A percentile compares a stretch with the other conserved stretches of the same genome.
Conservation (phyloP, 495 filamentous ascomycete genomes). For the Aspergillus biplanus region DNA sequence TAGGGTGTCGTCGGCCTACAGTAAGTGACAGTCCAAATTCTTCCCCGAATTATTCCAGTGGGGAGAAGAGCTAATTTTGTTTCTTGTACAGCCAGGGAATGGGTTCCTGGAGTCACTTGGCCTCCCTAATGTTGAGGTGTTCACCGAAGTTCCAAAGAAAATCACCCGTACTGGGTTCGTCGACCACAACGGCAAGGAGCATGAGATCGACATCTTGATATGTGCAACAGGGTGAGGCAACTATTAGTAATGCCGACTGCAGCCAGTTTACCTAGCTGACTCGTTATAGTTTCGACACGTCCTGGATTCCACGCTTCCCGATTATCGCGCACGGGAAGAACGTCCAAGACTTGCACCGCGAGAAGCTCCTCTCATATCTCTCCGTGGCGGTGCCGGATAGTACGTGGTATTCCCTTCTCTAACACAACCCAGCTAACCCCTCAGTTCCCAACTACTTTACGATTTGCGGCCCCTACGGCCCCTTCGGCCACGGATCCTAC, state of each 20-base stretch:
- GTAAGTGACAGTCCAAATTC: background rate
- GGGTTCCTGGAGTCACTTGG: constrained; percentile 3
- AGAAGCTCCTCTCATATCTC: background rate
- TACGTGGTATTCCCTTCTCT: background rate
- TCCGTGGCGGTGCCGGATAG: background rate
- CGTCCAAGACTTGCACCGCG: background rate
- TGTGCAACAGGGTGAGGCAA: background rate
- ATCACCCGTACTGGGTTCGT: background rate
- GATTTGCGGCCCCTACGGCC: background rate
- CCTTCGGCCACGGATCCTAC: background rate
- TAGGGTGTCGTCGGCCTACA: constrained; percentile 5
- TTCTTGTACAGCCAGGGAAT: background rate
- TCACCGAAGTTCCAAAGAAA: background rate
- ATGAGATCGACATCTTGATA: background rate
- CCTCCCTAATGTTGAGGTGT: background rate
- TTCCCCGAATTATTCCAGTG: too few relatives aligned
- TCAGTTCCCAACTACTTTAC: background rate
- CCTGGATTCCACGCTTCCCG: background rate
- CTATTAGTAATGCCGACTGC: background rate
- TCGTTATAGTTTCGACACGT: background rate
- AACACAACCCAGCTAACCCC: background rate
- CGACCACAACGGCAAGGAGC: background rate
- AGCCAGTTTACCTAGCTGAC: background rate
- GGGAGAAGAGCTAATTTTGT: too few relatives aligned
- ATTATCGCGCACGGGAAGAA: background rate